Percentiles rank a stretch among this genome's conserved stretches.
Evolutionary conservation across 225 moss, liverwort and hornwort species (phyloP).

Genomic region (Asterella californica): DNA sequence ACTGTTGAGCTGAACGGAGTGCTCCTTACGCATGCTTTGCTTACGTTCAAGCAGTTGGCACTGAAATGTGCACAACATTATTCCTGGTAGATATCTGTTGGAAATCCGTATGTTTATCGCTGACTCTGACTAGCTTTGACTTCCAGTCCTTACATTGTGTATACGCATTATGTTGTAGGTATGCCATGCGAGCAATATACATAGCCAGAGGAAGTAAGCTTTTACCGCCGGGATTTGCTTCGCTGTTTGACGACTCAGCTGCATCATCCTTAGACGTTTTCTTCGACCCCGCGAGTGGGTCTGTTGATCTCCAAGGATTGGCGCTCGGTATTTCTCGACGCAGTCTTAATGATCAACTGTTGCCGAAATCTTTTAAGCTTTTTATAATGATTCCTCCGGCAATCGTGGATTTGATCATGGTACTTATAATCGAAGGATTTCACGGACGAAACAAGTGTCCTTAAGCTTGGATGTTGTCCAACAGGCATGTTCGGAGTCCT

Average conservation of each 20-base stretch:
- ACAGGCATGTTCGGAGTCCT: constrained; percentile 96
- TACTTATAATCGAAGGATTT: background rate
- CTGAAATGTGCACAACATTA: constrained; percentile 98
- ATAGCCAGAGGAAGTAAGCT: constrained; percentile 97
- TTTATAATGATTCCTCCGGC: background rate
- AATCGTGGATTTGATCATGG: background rate
- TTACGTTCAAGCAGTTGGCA: constrained; percentile 89
- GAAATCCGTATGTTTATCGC: background rate
- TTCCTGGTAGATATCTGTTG: constrained; percentile 59
- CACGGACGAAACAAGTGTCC: background rate
- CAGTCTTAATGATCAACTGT: background rate
- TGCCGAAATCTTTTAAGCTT: background rate
- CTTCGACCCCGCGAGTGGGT: constrained; percentile 89
- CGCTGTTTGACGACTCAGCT: constrained; percentile 95
- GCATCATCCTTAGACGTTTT: constrained; percentile 95
- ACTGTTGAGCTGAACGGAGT: constrained; percentile 95
- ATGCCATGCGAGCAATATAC: constrained; percentile 93
- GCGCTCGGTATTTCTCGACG: constrained; percentile 55
- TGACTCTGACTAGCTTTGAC: background rate
- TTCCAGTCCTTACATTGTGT: background rate
- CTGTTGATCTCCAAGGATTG: constrained; percentile 90
- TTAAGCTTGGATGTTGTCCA: background rate
- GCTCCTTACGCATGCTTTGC: constrained; percentile 86
- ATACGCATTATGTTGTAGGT: constrained; percentile 44
- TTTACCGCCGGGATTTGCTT: constrained; percentile 92